Percentiles rank a stretch among this genome's conserved stretches.
These are phyloP conservation scores for Kwoniella europaea DNA, from an alignment of 768 basidiomycete genomes.

Conservation along the genomic window DNA sequence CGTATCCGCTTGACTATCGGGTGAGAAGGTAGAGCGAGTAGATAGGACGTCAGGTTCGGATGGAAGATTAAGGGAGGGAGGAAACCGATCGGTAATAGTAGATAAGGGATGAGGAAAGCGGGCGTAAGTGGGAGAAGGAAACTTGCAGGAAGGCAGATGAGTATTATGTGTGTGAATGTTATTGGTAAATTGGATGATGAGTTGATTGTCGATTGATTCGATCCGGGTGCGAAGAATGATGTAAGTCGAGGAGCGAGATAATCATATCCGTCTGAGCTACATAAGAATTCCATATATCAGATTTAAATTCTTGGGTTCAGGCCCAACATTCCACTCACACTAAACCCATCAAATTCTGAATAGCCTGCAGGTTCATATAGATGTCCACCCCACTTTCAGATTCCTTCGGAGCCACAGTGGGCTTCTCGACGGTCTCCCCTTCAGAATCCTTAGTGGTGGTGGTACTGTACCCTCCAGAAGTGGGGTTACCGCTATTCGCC, in stretches of 20 bases:
- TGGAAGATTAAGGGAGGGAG: conserved; percentile 53
- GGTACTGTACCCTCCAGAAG: conserved; percentile 5
- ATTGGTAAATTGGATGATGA: conserved; percentile 46
- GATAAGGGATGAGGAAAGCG: conserved; percentile 39
- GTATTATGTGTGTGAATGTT: conserved; percentile 50
- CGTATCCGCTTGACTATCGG: conserved; percentile 22
- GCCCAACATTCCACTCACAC: conserved; percentile 62
- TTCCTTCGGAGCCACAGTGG: conserved; percentile 51
- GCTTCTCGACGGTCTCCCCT: conserved; percentile 42
- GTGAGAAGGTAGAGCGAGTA: conserved; percentile 30
- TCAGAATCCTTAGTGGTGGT: conserved; percentile 29
- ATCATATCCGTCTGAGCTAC: conserved; percentile 50
- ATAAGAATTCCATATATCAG: too few species aligned
- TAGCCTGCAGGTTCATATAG: conserved; percentile 84
- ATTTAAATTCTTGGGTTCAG: too few species aligned
- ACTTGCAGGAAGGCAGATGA: conserved; percentile 49
- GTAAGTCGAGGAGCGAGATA: conserved; percentile 31
- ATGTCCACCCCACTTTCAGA: conserved; percentile 75
- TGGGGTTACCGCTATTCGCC: conserved; percentile 40
- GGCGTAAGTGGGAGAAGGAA: conserved; percentile 53
- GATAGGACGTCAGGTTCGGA: conserved; percentile 43
- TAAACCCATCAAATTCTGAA: conserved; percentile 88
- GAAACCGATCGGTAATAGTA: conserved; percentile 51
- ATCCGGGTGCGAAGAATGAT: conserved; percentile 17
- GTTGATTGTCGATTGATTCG: conserved; percentile 1